Percentiles rank a stretch among this genome's conserved stretches.
These are phyloP conservation scores for Lolium perenne DNA, from an alignment of 176 grass and related monocot genomes.

Conservation along the genomic window DNA sequence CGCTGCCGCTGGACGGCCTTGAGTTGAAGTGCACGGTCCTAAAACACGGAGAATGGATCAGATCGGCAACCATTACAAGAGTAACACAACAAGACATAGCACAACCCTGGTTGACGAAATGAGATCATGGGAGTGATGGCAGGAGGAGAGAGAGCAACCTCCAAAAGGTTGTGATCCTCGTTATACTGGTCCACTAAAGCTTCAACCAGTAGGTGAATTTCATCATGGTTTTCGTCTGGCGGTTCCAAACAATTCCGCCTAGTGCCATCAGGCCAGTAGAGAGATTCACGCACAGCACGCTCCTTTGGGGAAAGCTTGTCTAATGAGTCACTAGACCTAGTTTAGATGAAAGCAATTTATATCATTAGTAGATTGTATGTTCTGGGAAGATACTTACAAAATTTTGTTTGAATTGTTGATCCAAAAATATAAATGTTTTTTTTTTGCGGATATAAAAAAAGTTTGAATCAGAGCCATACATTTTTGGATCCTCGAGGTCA, in stretches of 20 bases:
- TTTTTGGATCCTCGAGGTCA: not conserved
- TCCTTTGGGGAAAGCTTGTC: not conserved
- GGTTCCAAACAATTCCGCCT: not conserved
- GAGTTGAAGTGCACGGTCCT: not conserved
- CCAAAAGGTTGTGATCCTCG: not conserved
- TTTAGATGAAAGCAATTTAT: not conserved
- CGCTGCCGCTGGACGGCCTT: not conserved
- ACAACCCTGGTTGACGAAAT: not conserved
- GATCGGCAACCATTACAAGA: not conserved
- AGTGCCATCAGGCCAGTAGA: conserved; percentile 24
- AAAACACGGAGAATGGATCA: not conserved
- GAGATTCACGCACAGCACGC: not conserved
- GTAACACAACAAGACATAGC: not conserved
- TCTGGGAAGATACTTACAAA: not conserved
- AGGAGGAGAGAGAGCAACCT: not conserved
- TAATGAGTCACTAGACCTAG: not conserved
- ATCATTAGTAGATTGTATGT: not conserved
- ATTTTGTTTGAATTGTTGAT: not conserved
- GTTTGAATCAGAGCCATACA: not conserved
- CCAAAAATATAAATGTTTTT: not conserved
- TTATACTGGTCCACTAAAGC: not conserved
- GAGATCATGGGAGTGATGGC: not conserved
- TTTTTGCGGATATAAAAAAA: no score
- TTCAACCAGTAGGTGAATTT: not conserved
- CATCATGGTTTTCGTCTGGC: not conserved